Percentiles rank a stretch among this genome's conserved stretches.
These are phyloP conservation scores for Tremella fuciformis DNA, from an alignment of 768 basidiomycete genomes.

Conservation along the genomic window DNA sequence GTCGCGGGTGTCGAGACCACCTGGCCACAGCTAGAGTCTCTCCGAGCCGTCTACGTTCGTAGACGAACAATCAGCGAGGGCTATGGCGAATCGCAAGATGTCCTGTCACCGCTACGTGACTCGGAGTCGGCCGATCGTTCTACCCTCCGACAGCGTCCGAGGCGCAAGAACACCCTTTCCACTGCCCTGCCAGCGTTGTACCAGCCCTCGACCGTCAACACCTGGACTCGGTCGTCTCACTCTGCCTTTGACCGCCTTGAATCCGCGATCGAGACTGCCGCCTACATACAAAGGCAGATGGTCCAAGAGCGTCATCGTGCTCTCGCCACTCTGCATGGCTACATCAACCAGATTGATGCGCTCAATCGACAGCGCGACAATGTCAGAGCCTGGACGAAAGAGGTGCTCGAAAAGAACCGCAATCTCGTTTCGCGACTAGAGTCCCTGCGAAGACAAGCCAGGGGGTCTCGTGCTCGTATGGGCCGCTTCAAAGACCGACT, in stretches of 20 bases:
- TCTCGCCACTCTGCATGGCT: slow-evolving; percentile 2
- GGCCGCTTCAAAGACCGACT: slow-evolving; percentile 5
- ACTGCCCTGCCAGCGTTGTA: background rate
- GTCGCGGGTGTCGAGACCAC: slow-evolving; percentile 21
- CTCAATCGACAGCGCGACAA: slow-evolving; percentile 16
- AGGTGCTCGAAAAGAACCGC: slow-evolving; percentile 8
- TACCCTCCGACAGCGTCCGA: background rate
- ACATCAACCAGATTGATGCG: slow-evolving; percentile 13
- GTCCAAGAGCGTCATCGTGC: background rate
- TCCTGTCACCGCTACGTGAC: background rate
- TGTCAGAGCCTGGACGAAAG: slow-evolving; percentile 16
- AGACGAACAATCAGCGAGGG: background rate
- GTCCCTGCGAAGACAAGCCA: background rate
- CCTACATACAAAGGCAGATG: background rate
- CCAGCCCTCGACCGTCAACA: slow-evolving; percentile 1
- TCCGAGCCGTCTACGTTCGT: background rate
- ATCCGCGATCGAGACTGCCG: slow-evolving; percentile 2
- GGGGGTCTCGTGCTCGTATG: background rate
- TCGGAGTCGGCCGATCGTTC: background rate
- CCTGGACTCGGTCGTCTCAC: background rate
- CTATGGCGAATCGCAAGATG: slow-evolving; percentile 6
- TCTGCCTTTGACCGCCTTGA: background rate
- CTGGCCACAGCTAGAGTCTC: background rate
- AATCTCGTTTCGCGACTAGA: background rate
- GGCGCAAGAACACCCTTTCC: background rate